These are phyloP conservation scores for Prototheca wickerhamii DNA, from an alignment of 163 green algal species.

Conservation along the genomic window DNA sequence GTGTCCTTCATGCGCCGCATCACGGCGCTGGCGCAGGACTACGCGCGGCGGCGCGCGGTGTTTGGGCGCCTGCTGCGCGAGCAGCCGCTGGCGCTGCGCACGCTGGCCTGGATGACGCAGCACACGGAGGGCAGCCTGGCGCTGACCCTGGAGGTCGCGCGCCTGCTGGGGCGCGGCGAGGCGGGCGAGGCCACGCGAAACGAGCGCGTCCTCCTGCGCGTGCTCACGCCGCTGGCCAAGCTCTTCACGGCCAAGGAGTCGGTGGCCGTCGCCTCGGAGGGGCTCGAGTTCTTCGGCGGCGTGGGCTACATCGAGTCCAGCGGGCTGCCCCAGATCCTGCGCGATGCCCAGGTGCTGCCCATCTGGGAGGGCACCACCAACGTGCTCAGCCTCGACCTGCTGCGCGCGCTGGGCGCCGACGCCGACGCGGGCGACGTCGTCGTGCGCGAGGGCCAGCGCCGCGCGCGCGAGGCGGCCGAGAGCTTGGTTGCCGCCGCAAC, in stretches of 20 bases:
- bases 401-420: constrained; percentile 15
- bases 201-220: constrained; percentile 13
- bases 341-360: constrained; percentile 22
- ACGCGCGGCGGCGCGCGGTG: constrained; percentile 10
- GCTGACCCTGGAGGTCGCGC: constrained; percentile 15
- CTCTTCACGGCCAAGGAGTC: constrained; percentile 20
- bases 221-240: constrained; percentile 26
- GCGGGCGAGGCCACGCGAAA: background rate
- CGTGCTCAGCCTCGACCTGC: constrained; percentile 18
- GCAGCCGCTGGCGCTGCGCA: constrained; percentile 17
- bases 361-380: constrained; percentile 25
- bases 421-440: constrained; percentile 1
- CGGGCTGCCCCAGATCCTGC: constrained; percentile 14
- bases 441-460: background rate
- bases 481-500: background rate
- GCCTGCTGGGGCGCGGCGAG: constrained; percentile 10
- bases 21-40: constrained; percentile 15
- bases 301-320: constrained; percentile 19
- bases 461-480: background rate
- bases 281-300: constrained; percentile 21
- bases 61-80: constrained; percentile 7
- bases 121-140: constrained; percentile 9
- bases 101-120: constrained; percentile 17
- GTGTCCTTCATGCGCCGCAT: constrained; percentile 15
- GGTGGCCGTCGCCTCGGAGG: constrained; percentile 15